Evolutionary conservation across 305 asterid genomes (phyloP).

Genomic region (Fraxinus platypoda): DNA sequence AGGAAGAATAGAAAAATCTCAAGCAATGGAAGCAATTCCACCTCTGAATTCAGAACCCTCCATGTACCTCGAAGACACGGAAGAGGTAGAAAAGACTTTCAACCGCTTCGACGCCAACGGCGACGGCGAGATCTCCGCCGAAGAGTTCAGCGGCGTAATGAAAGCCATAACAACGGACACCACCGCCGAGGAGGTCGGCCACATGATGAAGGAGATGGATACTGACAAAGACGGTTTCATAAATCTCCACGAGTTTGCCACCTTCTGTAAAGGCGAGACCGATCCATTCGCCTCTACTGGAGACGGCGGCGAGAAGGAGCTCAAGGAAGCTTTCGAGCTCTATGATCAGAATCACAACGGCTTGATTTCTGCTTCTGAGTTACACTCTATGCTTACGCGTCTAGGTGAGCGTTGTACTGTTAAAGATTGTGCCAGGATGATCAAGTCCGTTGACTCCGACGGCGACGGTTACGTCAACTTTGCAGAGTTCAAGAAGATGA

Average conservation of each 20-base stretch:
- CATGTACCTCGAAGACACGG: constrained; percentile 7
- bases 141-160: constrained; percentile 20
- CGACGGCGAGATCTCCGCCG: constrained; percentile 33
- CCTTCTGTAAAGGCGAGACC: constrained; percentile 8
- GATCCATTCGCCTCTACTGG: background rate
- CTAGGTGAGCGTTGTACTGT: constrained; percentile 46
- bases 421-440: constrained; percentile 46
- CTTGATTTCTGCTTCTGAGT: constrained; percentile 42
- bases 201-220: constrained; percentile 29
- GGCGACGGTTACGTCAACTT: constrained; percentile 53
- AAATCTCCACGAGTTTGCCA: constrained; percentile 26
- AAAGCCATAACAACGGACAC: constrained; percentile 21
- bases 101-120: constrained; percentile 29
- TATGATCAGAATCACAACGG: constrained; percentile 55
- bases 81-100: constrained; percentile 24
- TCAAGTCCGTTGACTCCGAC: constrained; percentile 43
- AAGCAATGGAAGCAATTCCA: background rate
- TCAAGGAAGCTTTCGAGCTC: constrained; percentile 42
- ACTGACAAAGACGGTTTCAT: constrained; percentile 28
- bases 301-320: constrained; percentile 28
- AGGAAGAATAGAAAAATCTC: background rate
- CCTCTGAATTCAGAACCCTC: background rate
- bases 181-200: constrained; percentile 20
- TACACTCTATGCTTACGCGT: constrained; percentile 37
- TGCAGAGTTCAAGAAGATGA: constrained; percentile 57